Conservation (phyloP, 176 grass and related monocot species). For the Hyparrhenia diplandra region DNA sequence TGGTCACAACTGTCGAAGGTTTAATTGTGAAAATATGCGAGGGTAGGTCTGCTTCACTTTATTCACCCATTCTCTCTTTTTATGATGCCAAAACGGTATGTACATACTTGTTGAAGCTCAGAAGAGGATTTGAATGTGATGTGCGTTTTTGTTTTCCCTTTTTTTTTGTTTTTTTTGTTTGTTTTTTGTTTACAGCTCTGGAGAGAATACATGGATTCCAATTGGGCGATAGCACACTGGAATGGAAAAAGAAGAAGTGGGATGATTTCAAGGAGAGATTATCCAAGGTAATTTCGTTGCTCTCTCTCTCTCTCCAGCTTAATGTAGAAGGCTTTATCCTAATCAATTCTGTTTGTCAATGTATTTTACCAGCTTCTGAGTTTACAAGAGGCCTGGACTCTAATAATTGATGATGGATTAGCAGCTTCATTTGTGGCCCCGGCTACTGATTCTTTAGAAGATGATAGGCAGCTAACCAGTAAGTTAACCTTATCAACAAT, state of each 20-base stretch:
- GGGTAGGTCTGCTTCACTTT: conserved; percentile 42
- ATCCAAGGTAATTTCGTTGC: conserved; percentile 41
- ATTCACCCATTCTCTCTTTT: neutral
- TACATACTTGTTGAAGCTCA: neutral
- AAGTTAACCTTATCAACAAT: conserved; percentile 33
- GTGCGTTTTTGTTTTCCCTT: neutral
- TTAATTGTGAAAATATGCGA: conserved; percentile 88
- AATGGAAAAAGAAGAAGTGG: conserved; percentile 95
- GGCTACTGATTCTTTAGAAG: conserved; percentile 58
- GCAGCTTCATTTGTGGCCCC: conserved; percentile 83
- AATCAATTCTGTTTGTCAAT: neutral
- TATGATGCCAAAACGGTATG: neutral
- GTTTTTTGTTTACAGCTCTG: conserved; percentile 56
- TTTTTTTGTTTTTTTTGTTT: no score
- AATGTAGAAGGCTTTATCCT: neutral
- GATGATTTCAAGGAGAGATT: conserved; percentile 67
- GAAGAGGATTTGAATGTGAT: neutral
- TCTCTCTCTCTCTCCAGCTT: neutral
- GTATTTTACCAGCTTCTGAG: conserved; percentile 36
- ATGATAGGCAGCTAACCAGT: conserved; percentile 69
- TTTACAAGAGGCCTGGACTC: conserved; percentile 78
- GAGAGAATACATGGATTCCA: conserved; percentile 85
- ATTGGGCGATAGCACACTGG: conserved; percentile 80
- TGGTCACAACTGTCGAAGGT: conserved; percentile 96
- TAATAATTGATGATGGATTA: conserved; percentile 89